Percentiles rank a stretch among this genome's conserved stretches.
Conservation (phyloP, 495 filamentous ascomycete species). For the Penicillium verhagenii region DNA sequence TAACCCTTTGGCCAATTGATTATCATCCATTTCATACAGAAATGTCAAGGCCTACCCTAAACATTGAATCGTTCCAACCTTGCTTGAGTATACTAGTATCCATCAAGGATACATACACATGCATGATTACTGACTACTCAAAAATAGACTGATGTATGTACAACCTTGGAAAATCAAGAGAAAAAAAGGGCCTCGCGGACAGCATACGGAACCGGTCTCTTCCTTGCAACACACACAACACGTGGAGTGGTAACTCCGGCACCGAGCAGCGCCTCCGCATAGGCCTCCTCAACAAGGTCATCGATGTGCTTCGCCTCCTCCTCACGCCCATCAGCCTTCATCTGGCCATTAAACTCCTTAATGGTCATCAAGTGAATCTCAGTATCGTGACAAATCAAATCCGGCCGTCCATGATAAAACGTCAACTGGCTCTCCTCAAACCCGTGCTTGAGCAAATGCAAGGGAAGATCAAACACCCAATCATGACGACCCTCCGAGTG, state of each 20-base stretch:
- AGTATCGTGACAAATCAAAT: slow-evolving; percentile 6
- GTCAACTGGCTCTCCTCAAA: slow-evolving; percentile 10
- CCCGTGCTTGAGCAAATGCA: slow-evolving; percentile 8
- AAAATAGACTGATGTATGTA: too few species aligned
- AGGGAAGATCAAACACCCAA: slow-evolving; percentile 12
- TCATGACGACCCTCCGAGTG: slow-evolving; percentile 17
- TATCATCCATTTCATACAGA: not conserved
- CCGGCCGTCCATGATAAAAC: slow-evolving; percentile 6
- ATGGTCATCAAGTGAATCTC: slow-evolving; percentile 14
- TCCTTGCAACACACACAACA: slow-evolving; percentile 9
- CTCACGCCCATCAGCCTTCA: slow-evolving; percentile 6
- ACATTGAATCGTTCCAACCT: too few species aligned
- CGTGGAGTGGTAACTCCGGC: slow-evolving; percentile 13
- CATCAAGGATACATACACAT: too few species aligned
- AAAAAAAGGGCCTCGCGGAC: not conserved
- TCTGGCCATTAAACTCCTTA: slow-evolving; percentile 10
- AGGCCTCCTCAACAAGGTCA: slow-evolving; percentile 13
- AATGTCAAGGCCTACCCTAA: too few species aligned
- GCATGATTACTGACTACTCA: too few species aligned
- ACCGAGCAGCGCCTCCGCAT: slow-evolving; percentile 14
- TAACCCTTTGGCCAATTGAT: not conserved
- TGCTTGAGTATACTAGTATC: too few species aligned
- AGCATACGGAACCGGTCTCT: not conserved
- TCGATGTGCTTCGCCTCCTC: slow-evolving; percentile 8
- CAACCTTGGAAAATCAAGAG: not conserved